Evolutionary conservation across 2,329 filamentous ascomycete genomes (phyloP).

Genomic region (Metarhizium album): DNA sequence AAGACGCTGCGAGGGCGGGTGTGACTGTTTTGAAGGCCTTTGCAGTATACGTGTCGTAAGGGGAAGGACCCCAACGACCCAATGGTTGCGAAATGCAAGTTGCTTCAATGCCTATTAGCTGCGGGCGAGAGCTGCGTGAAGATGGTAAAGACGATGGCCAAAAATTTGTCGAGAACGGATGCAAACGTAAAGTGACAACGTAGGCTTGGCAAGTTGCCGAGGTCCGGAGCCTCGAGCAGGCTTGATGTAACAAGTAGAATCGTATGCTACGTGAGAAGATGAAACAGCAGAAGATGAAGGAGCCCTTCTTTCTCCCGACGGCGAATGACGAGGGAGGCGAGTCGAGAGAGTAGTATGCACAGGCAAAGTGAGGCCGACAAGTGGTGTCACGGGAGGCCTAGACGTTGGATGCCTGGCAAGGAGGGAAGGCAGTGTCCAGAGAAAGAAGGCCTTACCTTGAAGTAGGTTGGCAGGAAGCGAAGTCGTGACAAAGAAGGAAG

Average conservation of each 20-base stretch:
- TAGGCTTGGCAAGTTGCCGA: background rate
- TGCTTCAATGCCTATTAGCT: constrained; percentile 6
- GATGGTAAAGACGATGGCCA: background rate
- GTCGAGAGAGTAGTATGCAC: constrained; percentile 6
- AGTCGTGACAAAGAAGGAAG: constrained; percentile 9
- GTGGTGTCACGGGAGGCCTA: background rate
- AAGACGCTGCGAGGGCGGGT: background rate
- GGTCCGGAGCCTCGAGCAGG: background rate
- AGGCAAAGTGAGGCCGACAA: constrained; percentile 10
- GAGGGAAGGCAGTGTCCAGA: constrained; percentile 22
- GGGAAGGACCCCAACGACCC: constrained; percentile 16
- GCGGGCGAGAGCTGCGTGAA: background rate
- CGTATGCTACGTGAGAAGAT: background rate
- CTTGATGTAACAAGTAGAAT: background rate
- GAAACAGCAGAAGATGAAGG: constrained; percentile 1
- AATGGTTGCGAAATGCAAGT: constrained; percentile 7
- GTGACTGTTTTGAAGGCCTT: background rate
- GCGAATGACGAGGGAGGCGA: constrained; percentile 11
- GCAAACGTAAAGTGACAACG: background rate
- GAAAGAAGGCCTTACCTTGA: constrained; percentile 24
- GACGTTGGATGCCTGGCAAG: constrained; percentile 1
- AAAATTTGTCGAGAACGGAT: background rate
- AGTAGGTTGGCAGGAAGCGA: constrained; percentile 6
- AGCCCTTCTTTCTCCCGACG: constrained; percentile 24
- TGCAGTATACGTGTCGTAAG: constrained; percentile 8